Conservation (phyloP, 495 filamentous ascomycete genomes). For the Clavariopsis aquatica region DNA sequence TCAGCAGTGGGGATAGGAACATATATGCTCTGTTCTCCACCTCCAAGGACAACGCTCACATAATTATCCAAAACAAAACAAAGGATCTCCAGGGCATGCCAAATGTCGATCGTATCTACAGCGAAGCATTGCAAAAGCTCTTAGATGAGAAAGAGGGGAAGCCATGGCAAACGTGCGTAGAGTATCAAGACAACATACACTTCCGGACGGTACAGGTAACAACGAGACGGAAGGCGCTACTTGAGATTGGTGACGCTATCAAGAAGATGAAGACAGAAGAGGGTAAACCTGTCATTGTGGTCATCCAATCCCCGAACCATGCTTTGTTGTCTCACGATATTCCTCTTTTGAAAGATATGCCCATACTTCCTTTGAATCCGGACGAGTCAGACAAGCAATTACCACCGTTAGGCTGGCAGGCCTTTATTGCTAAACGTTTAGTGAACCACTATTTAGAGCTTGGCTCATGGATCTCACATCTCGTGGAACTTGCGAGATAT, state of each 20-base stretch:
- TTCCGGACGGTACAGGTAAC: constrained; percentile 87
- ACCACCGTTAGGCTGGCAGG: constrained; percentile 91
- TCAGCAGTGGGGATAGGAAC: constrained; percentile 84
- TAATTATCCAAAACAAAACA: constrained; percentile 78
- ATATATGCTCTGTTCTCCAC: constrained; percentile 94
- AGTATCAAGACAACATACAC: constrained; percentile 82
- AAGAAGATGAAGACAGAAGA: constrained; percentile 90
- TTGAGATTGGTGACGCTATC: constrained; percentile 79
- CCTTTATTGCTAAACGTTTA: constrained; percentile 79
- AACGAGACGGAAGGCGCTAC: constrained; percentile 80
- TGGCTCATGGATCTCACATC: constrained; percentile 86
- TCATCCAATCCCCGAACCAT: constrained; percentile 86
- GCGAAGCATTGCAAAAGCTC: constrained; percentile 67
- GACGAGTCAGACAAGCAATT: constrained; percentile 83
- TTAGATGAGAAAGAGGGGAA: constrained; percentile 66
- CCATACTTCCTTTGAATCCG: constrained; percentile 73
- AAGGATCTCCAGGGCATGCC: constrained; percentile 81
- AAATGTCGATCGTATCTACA: constrained; percentile 87
- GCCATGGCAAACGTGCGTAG: constrained; percentile 74
- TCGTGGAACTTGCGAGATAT: constrained; percentile 83
- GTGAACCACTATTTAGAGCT: constrained; percentile 88
- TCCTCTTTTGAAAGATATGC: constrained; percentile 80
- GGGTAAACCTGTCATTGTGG: constrained; percentile 71
- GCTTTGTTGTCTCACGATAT: constrained; percentile 80
- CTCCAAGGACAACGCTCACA: constrained; percentile 71